A percentile compares a stretch with the other conserved stretches of the same genome.
Evolutionary conservation across 73 alveolate species (phyloP).

Genomic region (Paramecium primaurelia): DNA sequence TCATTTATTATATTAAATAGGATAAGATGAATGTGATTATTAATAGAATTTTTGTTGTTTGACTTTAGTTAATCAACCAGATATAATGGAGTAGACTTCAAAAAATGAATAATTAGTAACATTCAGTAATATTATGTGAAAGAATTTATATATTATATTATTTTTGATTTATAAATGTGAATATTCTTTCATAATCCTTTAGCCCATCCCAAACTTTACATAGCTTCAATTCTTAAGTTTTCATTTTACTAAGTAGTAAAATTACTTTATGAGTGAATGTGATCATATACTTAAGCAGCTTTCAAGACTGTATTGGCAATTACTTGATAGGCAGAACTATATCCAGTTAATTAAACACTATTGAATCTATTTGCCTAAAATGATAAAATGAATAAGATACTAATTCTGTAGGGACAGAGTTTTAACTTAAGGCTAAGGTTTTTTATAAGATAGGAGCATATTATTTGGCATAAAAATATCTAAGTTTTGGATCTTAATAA

Average conservation of each 20-base stretch:
- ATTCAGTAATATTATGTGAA: neutral
- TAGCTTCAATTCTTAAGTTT: neutral
- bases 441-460: conserved; percentile 11
- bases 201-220: conserved; percentile 41
- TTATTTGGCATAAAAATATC: conserved; percentile 53
- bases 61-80: neutral
- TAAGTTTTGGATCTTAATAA: conserved; percentile 56
- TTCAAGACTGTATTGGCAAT: conserved; percentile 47
- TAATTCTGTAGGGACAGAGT: neutral
- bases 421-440: conserved; percentile 14
- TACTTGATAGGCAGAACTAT: conserved; percentile 24
- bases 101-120: neutral
- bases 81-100: neutral
- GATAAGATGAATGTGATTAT: neutral
- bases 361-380: neutral
- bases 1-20: neutral
- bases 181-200: conserved; percentile 12
- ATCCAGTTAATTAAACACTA: conserved; percentile 25
- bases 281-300: conserved; percentile 51
- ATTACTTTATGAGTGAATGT: neutral
- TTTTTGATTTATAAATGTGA: neutral
- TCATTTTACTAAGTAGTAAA: neutral
- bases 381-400: neutral
- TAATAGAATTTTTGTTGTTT: neutral
- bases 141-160: neutral